Evolutionary conservation across 192 early-diverging fungal genomes (phyloP), one percentile per base, ranked within the genome.

Genomic region (Backusella westeae): DNA sequence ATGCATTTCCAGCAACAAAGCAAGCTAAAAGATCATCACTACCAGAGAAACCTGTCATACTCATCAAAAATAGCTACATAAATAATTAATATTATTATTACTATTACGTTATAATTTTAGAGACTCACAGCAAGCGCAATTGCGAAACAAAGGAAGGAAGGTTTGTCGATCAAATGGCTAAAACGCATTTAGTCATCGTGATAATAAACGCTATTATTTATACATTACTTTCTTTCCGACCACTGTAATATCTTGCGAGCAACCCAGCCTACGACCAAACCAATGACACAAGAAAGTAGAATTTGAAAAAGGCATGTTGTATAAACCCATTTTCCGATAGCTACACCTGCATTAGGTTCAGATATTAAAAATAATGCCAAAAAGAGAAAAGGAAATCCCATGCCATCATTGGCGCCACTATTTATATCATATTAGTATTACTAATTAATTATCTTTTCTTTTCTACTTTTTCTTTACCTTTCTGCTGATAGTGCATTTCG

Each of bases 361-460:
- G 84, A 84, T 80, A 91, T 80, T 14, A 97, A 79, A 68, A 90
- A 96, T 7, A 95, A 75, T 0, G 91, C 90, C 23, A 97, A 80
- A 46, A 90, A 89, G 34, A 98, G 77, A 63, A 96, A 94, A 21
- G 96, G 95, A 34, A 92, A 89, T 0, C 91, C 95, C 68, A 95
- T 87, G 76, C 91, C 95, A 81, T 96, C 94, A 84, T 96, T 97
- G 66, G 91, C 92, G n/a, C 89, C 94, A 82, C 92, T 91, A 74
- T 84, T 32, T 39, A 4, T 12, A 23, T 4, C 0, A n/a, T 36
- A 17, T 34, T 19, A 67, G 29, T 34, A 34, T 35, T 67, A 32
- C 29, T 67, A 10, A 38, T 67, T 34, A 6, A 29, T 67, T 14
- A 36, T 7, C 5, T 19, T 67, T 17, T 67, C 0, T 19, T 3